Percentiles rank a stretch among this genome's conserved stretches.
These are phyloP conservation scores for Globisporangium acanthophoron DNA, from an alignment of 352 stramenopile genomes.

Conservation along the genomic window DNA sequence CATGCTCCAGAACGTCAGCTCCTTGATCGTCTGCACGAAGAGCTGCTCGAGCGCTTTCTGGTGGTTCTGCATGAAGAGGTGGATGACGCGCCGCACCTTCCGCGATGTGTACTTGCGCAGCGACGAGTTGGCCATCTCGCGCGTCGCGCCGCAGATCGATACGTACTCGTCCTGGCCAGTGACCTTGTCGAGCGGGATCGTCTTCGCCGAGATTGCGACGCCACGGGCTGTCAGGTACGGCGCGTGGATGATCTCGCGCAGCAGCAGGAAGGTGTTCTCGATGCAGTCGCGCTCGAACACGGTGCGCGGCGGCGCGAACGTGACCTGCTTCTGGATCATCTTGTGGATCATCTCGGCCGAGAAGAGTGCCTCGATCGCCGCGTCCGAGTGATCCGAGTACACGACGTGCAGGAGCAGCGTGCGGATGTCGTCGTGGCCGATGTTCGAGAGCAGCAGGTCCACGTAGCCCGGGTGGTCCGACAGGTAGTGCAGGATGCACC, in stretches of 20 bases:
- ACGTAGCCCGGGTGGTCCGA: slow-evolving; percentile 44
- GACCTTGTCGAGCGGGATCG: slow-evolving; percentile 79
- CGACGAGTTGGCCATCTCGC: slow-evolving; percentile 76
- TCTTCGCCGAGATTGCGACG: slow-evolving; percentile 84
- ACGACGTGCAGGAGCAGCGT: slow-evolving; percentile 73
- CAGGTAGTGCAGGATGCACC: slow-evolving; percentile 74
- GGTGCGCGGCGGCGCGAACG: slow-evolving; percentile 62
- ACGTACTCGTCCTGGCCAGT: slow-evolving; percentile 86
- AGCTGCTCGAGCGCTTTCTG: slow-evolving; percentile 61
- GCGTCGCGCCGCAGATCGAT: slow-evolving; percentile 77
- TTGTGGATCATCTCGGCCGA: slow-evolving; percentile 66
- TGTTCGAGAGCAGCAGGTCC: slow-evolving; percentile 72
- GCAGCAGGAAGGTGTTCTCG: slow-evolving; percentile 75
- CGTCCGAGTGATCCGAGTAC: slow-evolving; percentile 82
- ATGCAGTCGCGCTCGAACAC: slow-evolving; percentile 69
- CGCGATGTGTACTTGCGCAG: slow-evolving; percentile 83
- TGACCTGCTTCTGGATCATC: slow-evolving; percentile 74
- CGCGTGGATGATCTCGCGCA: slow-evolving; percentile 78
- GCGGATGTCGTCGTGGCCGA: slow-evolving; percentile 78
- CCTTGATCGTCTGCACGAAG: slow-evolving; percentile 80
- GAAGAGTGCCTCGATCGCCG: slow-evolving; percentile 64
- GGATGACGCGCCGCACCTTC: slow-evolving; percentile 79
- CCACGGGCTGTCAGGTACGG: slow-evolving; percentile 77
- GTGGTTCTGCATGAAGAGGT: slow-evolving; percentile 79
- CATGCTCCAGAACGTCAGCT: slow-evolving; percentile 80